Evolutionary conservation across 202 grass and related monocot genomes (phyloP), one percentile per base, ranked within the genome.

Genomic region (Dendrocalamus latiflorus): DNA sequence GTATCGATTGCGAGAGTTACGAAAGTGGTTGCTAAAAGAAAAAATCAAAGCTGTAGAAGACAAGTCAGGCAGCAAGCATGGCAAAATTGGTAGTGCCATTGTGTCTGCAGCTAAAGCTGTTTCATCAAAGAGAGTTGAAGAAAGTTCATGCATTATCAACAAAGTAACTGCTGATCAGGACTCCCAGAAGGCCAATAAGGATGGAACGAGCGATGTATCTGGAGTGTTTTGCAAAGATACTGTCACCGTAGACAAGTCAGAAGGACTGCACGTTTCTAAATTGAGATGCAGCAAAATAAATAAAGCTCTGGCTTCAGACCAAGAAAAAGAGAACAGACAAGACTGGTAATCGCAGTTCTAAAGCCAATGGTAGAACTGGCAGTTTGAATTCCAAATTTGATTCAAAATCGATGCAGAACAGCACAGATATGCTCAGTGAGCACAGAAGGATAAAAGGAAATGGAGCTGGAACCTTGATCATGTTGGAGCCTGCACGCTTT

Each of bases 11-110:
- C 55, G 33, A 83, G 76, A 83, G 60, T 59, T 55, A 88, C 81
- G 72, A 94, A 94, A 86, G 86, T 77, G 72, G 63, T 91, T 74
- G 82, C 82, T n/a, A 97, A 94, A 76, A 94, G 68, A 70, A 93
- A 90, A 86, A 74, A n/a, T 85, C 36, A 91, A 86, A 79, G 61
- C 51, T 56, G 41, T 78, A 34, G 47, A 91, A 81, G 61, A 70
- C 65, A 85, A 87, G 51, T 70, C 42, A 50, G 73, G 62, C 21
- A 65, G 53, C 68, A 87, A 83, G 47, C 55, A 56, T 68, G 65
- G 34, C 55, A 88, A 64, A 78, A 34, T 81, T 75, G 72, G 85
- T 62, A 64, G 26, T 66, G 80, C 64, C 18, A 65, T 55, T 87
- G 82, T 65, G 76, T 86, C 88, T 75, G 82, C 74, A 79, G 75